These are phyloP conservation scores for Starmera amethionina DNA, from an alignment of 805 yeast genomes.

Conservation along the genomic window DNA sequence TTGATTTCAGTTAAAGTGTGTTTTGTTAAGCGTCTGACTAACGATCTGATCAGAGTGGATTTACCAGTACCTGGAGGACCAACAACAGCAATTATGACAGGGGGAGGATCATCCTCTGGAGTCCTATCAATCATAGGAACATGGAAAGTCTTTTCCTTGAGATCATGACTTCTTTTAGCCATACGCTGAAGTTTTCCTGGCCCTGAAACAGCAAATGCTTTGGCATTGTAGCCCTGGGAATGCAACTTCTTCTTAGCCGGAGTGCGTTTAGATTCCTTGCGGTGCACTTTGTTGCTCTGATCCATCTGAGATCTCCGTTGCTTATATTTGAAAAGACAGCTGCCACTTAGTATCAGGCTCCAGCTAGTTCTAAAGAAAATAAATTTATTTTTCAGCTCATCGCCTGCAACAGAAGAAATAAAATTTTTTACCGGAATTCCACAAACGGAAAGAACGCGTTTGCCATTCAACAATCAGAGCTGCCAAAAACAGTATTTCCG, in stretches of 20 bases:
- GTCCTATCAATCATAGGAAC: constrained; percentile 97
- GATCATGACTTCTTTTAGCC: constrained; percentile 79
- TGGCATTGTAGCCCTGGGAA: constrained; percentile 76
- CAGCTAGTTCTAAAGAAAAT: no score
- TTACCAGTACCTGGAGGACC: constrained; percentile 99
- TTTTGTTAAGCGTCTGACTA: constrained; percentile 81
- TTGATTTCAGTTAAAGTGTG: constrained; percentile 77
- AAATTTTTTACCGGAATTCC: no score
- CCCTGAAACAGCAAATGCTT: constrained; percentile 73
- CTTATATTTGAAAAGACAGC: no score
- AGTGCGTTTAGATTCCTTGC: constrained; percentile 45
- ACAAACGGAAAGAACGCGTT: no score
- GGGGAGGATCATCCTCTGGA: constrained; percentile 97
- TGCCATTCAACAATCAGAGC: no score
- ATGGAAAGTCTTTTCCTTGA: constrained; percentile 73
- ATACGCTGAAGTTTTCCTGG: constrained; percentile 80
- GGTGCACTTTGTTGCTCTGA: constrained; percentile 76
- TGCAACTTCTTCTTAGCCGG: constrained; percentile 83
- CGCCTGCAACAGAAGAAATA: no score
- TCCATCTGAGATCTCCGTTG: constrained; percentile 25
- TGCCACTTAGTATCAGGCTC: no score
- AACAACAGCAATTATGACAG: constrained; percentile 90
- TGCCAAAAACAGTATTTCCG: no score
- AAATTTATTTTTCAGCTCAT: no score
- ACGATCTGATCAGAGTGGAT: constrained; percentile 81